Base-by-base conservation (phyloP, 169 alveolate species). In the Plasmodium coatneyi region DNA sequence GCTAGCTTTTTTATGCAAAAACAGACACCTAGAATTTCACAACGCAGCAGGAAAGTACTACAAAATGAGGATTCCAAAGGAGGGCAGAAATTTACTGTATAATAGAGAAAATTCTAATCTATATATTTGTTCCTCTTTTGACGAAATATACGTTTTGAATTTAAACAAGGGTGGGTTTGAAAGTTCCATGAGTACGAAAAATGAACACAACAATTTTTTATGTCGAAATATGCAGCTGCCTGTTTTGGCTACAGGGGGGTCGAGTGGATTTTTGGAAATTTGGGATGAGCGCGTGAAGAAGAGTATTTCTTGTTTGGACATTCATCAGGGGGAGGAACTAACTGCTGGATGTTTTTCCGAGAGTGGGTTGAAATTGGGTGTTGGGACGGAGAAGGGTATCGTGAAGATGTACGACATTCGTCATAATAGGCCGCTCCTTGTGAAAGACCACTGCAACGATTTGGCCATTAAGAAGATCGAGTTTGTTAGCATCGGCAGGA, bases 31-130 rank as follows among this genome's bases (percentile, higher is more conserved):
- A 39, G 97, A 96, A 89, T 95, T 96, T 80, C 97, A 96, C 74
- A 95, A 96, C 81, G 86, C 96, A 46, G 97, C 97, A 0, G 97
- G 97, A 0, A 83, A 93, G 28, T 95, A 93, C 56, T 83, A 96
- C 66, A 82, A 95, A 94, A 92, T 96, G 66, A 92, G 97, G 22
- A 92, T 96, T 10, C 97, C 97, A 10, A 96, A 87, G 71, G 97
- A 95, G 41, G 97, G 97, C n/a, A 92, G 97, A 1, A 95, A 94
- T 71, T 79, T 96, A 96, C 92, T 84, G 49, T 96, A 96, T 72
- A 83, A 95, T 28, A 93, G 95, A 19, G 96, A 95, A 36, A 60
- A 84, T 30, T 94, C 96, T 14, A 80, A 93, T 74, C 19, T 96
- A 22, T 82, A 87, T 56, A 92, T 95, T 6, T 95, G 95, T 72